phyloP scores from a whole-genome alignment of 176 grass and related monocot genomes.

The Microstegium vimineum region DNA sequence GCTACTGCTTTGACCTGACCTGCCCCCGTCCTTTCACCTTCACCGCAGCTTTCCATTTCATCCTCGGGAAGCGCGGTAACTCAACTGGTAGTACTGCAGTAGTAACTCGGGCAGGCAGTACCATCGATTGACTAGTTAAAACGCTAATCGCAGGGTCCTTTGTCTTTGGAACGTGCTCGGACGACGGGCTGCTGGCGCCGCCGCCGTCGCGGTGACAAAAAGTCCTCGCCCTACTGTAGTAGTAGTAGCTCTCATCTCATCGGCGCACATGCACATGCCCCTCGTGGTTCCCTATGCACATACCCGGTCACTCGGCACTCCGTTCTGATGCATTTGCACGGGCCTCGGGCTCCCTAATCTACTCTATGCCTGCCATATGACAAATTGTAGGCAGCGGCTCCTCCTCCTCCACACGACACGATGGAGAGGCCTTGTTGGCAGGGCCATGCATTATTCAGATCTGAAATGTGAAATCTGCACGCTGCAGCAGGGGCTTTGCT shows the following conservation, averaged over 20 bases:
- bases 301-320: neutral
- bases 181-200: neutral
- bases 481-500: neutral
- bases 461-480: neutral
- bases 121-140: neutral
- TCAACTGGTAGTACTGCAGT: neutral
- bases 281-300: no score
- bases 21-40: no score
- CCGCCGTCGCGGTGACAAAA: slow-evolving; percentile 11
- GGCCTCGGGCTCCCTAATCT: slow-evolving; percentile 18
- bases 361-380: neutral
- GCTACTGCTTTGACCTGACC: no score
- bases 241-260: no score
- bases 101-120: neutral
- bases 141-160: neutral
- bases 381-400: neutral
- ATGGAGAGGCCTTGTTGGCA: neutral
- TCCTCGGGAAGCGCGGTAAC: neutral
- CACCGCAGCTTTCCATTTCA: neutral
- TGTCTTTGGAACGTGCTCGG: neutral
- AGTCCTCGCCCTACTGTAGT: slow-evolving; percentile 4
- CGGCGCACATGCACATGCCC: neutral
- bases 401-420: neutral
- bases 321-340: neutral
- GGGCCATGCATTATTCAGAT: neutral